Evolutionary conservation across 495 filamentous ascomycete genomes (phyloP).

Genomic region (Trichoderma reesei): DNA sequence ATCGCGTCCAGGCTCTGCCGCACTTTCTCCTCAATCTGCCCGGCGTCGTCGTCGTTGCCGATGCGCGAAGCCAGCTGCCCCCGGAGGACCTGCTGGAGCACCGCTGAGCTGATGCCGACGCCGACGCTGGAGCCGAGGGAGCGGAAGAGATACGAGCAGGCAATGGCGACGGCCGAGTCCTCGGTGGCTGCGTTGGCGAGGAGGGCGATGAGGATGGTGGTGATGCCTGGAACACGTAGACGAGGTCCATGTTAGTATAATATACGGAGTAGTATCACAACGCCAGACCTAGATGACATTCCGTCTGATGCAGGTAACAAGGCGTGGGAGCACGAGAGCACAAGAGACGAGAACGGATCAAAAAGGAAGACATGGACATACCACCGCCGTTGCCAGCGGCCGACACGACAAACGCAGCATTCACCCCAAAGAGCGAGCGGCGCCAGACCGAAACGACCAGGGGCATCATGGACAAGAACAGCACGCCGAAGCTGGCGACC

Average conservation of each 20-base stretch:
- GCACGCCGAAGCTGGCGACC: constrained; percentile 40
- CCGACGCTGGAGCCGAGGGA: constrained; percentile 71
- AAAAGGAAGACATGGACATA: background rate
- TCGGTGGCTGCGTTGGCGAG: constrained; percentile 59
- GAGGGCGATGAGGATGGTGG: constrained; percentile 51
- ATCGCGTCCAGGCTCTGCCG: constrained; percentile 67
- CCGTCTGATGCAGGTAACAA: background rate
- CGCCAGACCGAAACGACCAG: constrained; percentile 39
- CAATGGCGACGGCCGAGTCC: constrained; percentile 72
- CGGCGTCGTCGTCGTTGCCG: constrained; percentile 52
- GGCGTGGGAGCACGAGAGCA: background rate
- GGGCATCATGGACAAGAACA: constrained; percentile 42
- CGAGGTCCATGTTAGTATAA: too few relatives aligned
- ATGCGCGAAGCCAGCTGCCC: constrained; percentile 40
- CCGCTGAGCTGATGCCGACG: constrained; percentile 57
- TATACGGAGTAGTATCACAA: too few relatives aligned
- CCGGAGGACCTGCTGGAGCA: constrained; percentile 64
- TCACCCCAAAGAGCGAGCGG: constrained; percentile 32
- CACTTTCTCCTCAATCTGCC: constrained; percentile 60
- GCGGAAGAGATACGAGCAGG: constrained; percentile 80
- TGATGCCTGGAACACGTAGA: constrained; percentile 29
- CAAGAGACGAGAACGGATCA: too few relatives aligned
- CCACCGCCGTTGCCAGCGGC: constrained; percentile 17
- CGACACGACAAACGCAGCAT: constrained; percentile 39
- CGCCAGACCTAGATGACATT: background rate